Evolutionary conservation across 148 eudicot genomes (phyloP).

Genomic region (Mesembryanthemum crystallinum): DNA sequence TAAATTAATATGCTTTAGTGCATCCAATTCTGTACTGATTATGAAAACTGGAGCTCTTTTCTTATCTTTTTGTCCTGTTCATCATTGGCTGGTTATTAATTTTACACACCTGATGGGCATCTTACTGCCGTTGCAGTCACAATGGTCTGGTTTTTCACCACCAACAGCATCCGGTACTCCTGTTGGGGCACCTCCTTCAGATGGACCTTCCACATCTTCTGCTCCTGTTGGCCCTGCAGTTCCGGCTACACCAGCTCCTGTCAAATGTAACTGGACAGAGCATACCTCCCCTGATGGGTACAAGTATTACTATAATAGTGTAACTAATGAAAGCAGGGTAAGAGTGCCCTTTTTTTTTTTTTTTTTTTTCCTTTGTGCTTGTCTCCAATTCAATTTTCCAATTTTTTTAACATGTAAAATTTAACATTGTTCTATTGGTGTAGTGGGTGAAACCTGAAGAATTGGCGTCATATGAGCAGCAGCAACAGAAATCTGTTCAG

Average conservation of each 20-base stretch:
- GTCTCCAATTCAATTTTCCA: background rate
- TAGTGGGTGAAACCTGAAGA: conserved; percentile 95
- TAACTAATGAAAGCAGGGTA: conserved; percentile 93
- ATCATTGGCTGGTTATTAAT: background rate
- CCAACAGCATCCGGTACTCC: conserved; percentile 40
- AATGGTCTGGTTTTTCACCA: conserved; percentile 52
- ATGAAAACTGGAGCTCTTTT: no score
- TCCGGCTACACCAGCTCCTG: conserved; percentile 37
- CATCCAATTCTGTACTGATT: no score
- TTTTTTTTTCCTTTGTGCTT: background rate
- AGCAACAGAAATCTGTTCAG: conserved; percentile 47
- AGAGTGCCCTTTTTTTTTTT: conserved; percentile 16
- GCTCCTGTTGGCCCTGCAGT: conserved; percentile 31
- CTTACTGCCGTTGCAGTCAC: conserved; percentile 41
- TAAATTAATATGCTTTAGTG: no score
- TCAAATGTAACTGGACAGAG: conserved; percentile 85
- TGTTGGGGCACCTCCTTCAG: conserved; percentile 36
- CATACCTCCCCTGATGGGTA: conserved; percentile 90
- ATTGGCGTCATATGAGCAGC: conserved; percentile 59
- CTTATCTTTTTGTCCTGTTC: no score
- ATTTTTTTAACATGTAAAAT: background rate
- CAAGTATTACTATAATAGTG: conserved; percentile 82
- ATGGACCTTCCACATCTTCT: conserved; percentile 42
- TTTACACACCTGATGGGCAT: background rate
- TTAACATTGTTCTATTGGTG: background rate